These are phyloP conservation scores for Dothidotthia symphoricarpi DNA, from an alignment of 2,329 filamentous ascomycete species.

Conservation along the genomic window DNA sequence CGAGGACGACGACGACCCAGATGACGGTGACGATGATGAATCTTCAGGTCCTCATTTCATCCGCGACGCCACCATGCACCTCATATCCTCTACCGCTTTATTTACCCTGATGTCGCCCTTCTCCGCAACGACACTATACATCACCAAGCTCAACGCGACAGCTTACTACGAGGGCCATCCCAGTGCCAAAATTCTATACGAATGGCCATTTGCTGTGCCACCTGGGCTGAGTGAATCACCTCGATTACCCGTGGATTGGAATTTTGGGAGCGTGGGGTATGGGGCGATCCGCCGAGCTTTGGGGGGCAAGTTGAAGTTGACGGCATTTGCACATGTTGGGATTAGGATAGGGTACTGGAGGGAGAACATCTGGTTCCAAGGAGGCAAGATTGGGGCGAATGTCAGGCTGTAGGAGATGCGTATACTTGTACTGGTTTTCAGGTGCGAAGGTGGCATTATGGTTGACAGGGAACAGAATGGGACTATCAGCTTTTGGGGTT, in stretches of 20 bases:
- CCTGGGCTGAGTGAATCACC: slow-evolving; percentile 73
- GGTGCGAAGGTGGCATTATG: too few relatives aligned
- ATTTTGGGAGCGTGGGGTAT: slow-evolving; percentile 73
- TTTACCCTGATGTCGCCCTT: slow-evolving; percentile 83
- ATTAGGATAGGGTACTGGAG: slow-evolving; percentile 73
- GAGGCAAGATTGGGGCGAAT: slow-evolving; percentile 48
- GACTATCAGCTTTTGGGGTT: too few relatives aligned
- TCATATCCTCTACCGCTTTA: slow-evolving; percentile 80
- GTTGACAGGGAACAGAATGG: too few relatives aligned
- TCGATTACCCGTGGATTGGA: slow-evolving; percentile 78
- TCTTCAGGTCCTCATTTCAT: slow-evolving; percentile 66
- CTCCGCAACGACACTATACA: slow-evolving; percentile 66
- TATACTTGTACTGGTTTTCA: not conserved
- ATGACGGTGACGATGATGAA: slow-evolving; percentile 45
- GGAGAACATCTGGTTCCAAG: slow-evolving; percentile 57
- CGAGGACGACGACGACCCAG: slow-evolving; percentile 37
- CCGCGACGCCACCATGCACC: slow-evolving; percentile 77
- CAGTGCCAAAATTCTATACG: slow-evolving; percentile 74
- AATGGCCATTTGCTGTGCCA: slow-evolving; percentile 70
- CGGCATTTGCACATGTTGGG: slow-evolving; percentile 73
- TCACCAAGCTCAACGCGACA: slow-evolving; percentile 79
- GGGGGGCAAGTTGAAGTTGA: slow-evolving; percentile 74
- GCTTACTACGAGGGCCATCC: slow-evolving; percentile 81
- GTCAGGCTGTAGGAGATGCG: slow-evolving; percentile 41
- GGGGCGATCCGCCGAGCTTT: slow-evolving; percentile 76